Evolutionary conservation across 306 rosid genomes (phyloP).

Genomic region (Gastrolobium bilobum): DNA sequence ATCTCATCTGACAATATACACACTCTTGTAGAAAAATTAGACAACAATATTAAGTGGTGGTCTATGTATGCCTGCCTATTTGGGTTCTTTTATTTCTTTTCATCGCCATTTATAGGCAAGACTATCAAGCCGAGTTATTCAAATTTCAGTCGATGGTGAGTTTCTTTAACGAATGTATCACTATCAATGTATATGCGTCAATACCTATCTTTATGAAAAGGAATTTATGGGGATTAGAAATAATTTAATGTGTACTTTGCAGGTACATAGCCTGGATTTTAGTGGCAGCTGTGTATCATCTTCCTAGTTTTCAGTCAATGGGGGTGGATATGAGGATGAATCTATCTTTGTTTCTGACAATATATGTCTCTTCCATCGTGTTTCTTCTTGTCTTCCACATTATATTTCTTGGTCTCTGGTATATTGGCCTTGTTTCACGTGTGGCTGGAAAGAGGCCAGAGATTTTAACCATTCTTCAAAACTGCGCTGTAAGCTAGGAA

Average conservation of each 20-base stretch:
- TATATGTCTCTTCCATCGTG: slow-evolving; percentile 84
- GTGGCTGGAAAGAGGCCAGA: slow-evolving; percentile 97
- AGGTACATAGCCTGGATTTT: slow-evolving; percentile 96
- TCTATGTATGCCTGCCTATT: slow-evolving; percentile 89
- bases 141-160: slow-evolving; percentile 98
- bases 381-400: slow-evolving; percentile 92
- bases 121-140: slow-evolving; percentile 98
- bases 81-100: slow-evolving; percentile 97
- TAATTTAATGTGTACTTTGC: slow-evolving; percentile 48
- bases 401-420: slow-evolving; percentile 91
- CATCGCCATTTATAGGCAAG: slow-evolving; percentile 96
- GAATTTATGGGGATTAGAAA: slow-evolving; percentile 36
- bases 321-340: slow-evolving; percentile 98
- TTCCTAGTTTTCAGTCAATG: slow-evolving; percentile 97
- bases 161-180: slow-evolving; percentile 24
- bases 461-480: slow-evolving; percentile 85
- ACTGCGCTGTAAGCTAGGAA: slow-evolving; percentile 80
- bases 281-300: slow-evolving; percentile 98
- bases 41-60: slow-evolving; percentile 97
- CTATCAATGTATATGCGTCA: not conserved
- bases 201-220: not conserved
- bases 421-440: slow-evolving; percentile 95
- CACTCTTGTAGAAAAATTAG: slow-evolving; percentile 91
- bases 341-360: slow-evolving; percentile 84
- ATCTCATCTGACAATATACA: slow-evolving; percentile 97